A percentile compares a stretch with the other conserved stretches of the same genome.
Conservation (phyloP, 2,329 filamentous ascomycete genomes). For the Dendryphion nanum region DNA sequence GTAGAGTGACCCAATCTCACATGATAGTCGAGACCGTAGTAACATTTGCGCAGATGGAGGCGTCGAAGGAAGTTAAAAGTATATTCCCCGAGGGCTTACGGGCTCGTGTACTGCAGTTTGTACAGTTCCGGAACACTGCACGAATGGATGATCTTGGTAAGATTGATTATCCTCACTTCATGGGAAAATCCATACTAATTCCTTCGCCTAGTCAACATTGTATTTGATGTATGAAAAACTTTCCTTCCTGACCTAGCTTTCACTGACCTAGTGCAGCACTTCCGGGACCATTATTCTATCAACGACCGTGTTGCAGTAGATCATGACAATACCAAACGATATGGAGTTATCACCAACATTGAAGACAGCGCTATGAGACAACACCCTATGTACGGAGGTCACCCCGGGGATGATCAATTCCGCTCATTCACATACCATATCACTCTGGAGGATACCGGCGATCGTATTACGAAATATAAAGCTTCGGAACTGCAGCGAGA, state of each 20-base stretch:
- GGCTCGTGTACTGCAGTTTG: slow-evolving; percentile 82
- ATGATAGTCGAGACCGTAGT: background rate
- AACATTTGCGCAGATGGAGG: slow-evolving; percentile 48
- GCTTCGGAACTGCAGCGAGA: slow-evolving; percentile 73
- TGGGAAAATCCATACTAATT: slow-evolving; percentile 37
- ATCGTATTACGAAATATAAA: slow-evolving; percentile 49
- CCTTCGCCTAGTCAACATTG: slow-evolving; percentile 24
- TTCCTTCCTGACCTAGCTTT: slow-evolving; percentile 9
- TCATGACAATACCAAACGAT: slow-evolving; percentile 24
- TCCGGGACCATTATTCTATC: slow-evolving; percentile 33
- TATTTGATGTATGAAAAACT: slow-evolving; percentile 33
- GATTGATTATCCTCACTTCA: slow-evolving; percentile 14
- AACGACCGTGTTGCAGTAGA: slow-evolving; percentile 35
- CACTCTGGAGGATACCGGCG: slow-evolving; percentile 30
- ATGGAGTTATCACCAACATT: slow-evolving; percentile 31
- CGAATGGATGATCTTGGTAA: slow-evolving; percentile 79
- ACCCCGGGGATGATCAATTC: slow-evolving; percentile 26
- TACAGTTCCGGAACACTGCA: slow-evolving; percentile 82
- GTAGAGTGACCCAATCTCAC: slow-evolving; percentile 57
- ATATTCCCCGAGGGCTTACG: slow-evolving; percentile 89
- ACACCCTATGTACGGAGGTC: slow-evolving; percentile 25
- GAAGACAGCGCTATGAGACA: slow-evolving; percentile 26
- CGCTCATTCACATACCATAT: slow-evolving; percentile 33
- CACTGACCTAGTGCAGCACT: no score
- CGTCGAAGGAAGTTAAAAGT: slow-evolving; percentile 85